Evolutionary conservation across 139 green algal genomes (phyloP).

Genomic region (Penium margaritaceum): DNA sequence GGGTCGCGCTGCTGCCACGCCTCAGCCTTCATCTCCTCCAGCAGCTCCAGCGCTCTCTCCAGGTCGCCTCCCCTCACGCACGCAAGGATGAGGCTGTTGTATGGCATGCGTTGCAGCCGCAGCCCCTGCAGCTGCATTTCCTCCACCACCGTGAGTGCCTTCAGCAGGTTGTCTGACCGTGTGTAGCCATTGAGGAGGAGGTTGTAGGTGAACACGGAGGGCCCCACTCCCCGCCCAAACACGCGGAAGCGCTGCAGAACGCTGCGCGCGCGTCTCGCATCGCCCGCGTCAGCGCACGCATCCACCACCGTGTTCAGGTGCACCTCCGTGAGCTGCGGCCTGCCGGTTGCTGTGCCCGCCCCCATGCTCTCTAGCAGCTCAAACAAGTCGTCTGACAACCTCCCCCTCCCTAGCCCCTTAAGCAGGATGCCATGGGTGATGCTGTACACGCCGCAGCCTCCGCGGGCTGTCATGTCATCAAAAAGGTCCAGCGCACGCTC

Average conservation of each 20-base stretch:
- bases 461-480: constrained; percentile 21
- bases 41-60: background rate
- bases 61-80: constrained; percentile 11
- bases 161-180: constrained; percentile 34
- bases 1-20: background rate
- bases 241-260: constrained; percentile 28
- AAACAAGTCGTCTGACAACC: constrained; percentile 35
- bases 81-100: constrained; percentile 42
- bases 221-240: constrained; percentile 4
- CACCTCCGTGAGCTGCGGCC: constrained; percentile 34
- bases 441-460: constrained; percentile 17
- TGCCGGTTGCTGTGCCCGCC: constrained; percentile 15
- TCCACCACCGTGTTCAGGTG: constrained; percentile 40
- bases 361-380: constrained; percentile 45
- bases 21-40: constrained; percentile 23
- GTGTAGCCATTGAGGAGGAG: constrained; percentile 45
- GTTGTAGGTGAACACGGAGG: constrained; percentile 40
- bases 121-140: constrained; percentile 37
- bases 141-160: constrained; percentile 28
- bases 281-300: constrained; percentile 40
- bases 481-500: constrained; percentile 33
- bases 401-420: constrained; percentile 37
- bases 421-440: constrained; percentile 43
- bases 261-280: constrained; percentile 21
- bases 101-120: constrained; percentile 18